Evolutionary conservation across 352 stramenopile genomes (phyloP).

Genomic region (Ophiocytium majus): DNA sequence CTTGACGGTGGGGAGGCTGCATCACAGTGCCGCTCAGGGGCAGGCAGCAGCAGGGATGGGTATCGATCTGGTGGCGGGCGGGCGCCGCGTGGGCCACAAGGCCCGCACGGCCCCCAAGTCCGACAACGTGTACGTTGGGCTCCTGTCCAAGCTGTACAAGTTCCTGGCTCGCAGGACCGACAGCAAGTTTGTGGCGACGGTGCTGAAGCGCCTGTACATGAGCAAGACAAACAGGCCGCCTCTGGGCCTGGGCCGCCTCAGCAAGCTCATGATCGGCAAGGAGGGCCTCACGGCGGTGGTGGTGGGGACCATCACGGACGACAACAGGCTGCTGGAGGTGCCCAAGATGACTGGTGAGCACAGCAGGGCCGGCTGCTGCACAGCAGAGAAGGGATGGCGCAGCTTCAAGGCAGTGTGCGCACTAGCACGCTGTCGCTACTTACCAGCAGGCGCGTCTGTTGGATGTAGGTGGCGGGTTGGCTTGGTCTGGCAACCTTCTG

Average conservation of each 20-base stretch:
- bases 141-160: conserved; percentile 91
- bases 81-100: conserved; percentile 96
- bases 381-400: too few species aligned
- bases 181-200: conserved; percentile 95
- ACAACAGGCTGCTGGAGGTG: conserved; percentile 93
- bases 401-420: too few species aligned
- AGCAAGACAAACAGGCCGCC: conserved; percentile 97
- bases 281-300: conserved; percentile 97
- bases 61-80: conserved; percentile 99
- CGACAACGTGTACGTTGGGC: conserved; percentile 98
- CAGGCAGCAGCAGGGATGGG: too few species aligned
- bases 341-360: conserved; percentile 55
- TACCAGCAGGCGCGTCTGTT: too few species aligned
- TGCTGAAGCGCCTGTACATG: conserved; percentile 98
- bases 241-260: conserved; percentile 90
- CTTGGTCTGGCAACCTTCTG: too few species aligned
- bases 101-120: conserved; percentile 91
- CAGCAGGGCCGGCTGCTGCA: too few species aligned
- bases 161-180: conserved; percentile 97
- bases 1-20: neutral
- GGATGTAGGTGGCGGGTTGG: too few species aligned
- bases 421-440: too few species aligned
- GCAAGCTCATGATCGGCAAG: conserved; percentile 97
- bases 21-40: neutral
- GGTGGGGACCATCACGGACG: conserved; percentile 97